Conservation (phyloP, 768 basidiomycete species). For the Kwoniella sp. region DNA sequence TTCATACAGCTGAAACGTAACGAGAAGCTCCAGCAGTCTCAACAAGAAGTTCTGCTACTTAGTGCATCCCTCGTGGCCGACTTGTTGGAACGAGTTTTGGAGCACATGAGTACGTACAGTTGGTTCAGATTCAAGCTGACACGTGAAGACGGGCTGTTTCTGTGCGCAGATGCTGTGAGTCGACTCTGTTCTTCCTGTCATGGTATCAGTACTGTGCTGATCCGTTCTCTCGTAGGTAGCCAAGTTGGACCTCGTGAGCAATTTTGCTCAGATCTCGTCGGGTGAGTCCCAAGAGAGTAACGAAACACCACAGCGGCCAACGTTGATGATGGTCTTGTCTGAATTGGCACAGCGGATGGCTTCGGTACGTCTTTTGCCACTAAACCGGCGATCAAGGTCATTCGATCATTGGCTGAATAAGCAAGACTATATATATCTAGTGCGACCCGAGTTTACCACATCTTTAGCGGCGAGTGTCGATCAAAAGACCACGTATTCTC, state of each 20-base stretch:
- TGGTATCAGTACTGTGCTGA: neutral
- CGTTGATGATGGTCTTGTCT: neutral
- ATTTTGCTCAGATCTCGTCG: slow-evolving; percentile 80
- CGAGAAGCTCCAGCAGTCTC: slow-evolving; percentile 81
- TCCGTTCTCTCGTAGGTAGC: slow-evolving; percentile 68
- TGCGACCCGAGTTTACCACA: slow-evolving; percentile 69
- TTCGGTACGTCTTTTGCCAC: neutral
- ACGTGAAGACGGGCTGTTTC: slow-evolving; percentile 64
- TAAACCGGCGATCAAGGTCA: no score
- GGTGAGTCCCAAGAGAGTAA: slow-evolving; percentile 60
- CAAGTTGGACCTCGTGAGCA: slow-evolving; percentile 83
- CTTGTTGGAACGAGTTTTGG: slow-evolving; percentile 70
- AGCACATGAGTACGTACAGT: slow-evolving; percentile 65
- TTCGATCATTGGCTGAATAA: no score
- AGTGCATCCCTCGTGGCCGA: slow-evolving; percentile 83
- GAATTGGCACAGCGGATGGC: neutral
- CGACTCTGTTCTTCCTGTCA: neutral
- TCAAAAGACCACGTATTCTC: no score
- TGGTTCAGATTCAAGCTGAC: slow-evolving; percentile 5
- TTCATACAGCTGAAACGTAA: slow-evolving; percentile 77
- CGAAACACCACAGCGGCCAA: neutral
- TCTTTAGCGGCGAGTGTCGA: slow-evolving; percentile 47
- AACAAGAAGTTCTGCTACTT: slow-evolving; percentile 84
- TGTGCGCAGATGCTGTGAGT: slow-evolving; percentile 82
- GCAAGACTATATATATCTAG: slow-evolving; percentile 57